Conservation (phyloP, 2,329 filamentous ascomycete genomes). For the Epichloe uncinata region DNA sequence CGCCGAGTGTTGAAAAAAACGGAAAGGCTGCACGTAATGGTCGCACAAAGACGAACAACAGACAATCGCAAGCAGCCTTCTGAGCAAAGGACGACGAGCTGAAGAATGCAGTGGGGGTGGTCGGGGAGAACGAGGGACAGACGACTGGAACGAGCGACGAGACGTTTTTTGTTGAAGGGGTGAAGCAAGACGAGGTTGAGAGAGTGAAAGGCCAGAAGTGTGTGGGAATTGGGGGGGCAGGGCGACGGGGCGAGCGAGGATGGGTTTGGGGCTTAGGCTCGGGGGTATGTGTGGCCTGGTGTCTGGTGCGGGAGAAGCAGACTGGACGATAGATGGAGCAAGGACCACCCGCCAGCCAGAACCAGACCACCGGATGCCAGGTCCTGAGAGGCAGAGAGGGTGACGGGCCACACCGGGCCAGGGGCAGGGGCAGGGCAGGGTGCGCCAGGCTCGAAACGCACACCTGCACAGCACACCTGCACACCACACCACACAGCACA, state of each 20-base stretch:
- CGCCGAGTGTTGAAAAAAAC: neutral
- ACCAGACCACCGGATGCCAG: neutral
- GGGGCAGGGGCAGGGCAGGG: too few species aligned
- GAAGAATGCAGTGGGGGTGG: constrained; percentile 15
- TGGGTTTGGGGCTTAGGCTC: constrained; percentile 1
- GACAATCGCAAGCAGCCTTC: neutral
- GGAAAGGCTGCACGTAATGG: neutral
- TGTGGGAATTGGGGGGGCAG: constrained; percentile 1
- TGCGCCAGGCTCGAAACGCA: too few species aligned
- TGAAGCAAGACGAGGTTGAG: constrained; percentile 14
- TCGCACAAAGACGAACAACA: constrained; percentile 1
- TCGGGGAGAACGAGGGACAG: constrained; percentile 21
- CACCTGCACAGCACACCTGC: neutral
- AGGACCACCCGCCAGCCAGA: neutral
- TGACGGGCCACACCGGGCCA: too few species aligned
- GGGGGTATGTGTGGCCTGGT: neutral
- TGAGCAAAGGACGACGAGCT: constrained; percentile 8
- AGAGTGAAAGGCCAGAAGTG: constrained; percentile 6
- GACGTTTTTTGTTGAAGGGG: constrained; percentile 24
- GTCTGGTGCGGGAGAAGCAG: neutral
- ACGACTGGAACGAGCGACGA: constrained; percentile 25
- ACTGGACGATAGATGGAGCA: neutral
- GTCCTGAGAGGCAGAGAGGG: too few species aligned
- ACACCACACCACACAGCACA: neutral
- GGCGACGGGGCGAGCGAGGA: constrained; percentile 5